Conservation (phyloP, 768 basidiomycete genomes). For the Lenzites betulinus region DNA sequence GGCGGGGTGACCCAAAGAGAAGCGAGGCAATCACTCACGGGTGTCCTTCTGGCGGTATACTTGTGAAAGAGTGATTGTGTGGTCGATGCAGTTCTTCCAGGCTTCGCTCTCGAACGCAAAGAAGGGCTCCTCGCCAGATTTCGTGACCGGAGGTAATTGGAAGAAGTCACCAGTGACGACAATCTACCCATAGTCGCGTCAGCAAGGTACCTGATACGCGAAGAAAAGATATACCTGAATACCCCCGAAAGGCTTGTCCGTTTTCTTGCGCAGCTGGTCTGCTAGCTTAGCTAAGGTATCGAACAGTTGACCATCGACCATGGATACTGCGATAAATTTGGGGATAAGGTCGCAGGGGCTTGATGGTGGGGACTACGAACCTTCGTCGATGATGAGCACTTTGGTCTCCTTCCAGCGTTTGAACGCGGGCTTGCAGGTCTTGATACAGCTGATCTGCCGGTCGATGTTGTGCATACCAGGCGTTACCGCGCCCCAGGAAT, state of each 20-base stretch:
- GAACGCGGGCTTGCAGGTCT: constrained; percentile 53
- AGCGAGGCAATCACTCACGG: constrained; percentile 40
- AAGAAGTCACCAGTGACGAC: constrained; percentile 69
- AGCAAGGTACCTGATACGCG: neutral
- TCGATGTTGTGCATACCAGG: constrained; percentile 48
- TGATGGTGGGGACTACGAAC: constrained; percentile 35
- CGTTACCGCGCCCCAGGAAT: constrained; percentile 62
- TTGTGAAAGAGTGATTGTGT: constrained; percentile 65
- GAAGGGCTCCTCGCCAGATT: constrained; percentile 43
- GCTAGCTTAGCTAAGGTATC: constrained; percentile 61
- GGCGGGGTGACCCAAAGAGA: neutral
- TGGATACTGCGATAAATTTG: constrained; percentile 52
- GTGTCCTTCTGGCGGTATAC: constrained; percentile 79
- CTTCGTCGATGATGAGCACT: constrained; percentile 67
- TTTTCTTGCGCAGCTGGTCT: constrained; percentile 50
- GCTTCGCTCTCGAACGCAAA: constrained; percentile 68
- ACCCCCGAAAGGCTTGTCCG: constrained; percentile 59
- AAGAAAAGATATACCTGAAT: constrained; percentile 52
- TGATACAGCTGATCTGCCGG: constrained; percentile 51
- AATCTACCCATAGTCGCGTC: constrained; percentile 34
- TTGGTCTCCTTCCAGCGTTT: constrained; percentile 59
- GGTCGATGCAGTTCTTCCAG: constrained; percentile 59
- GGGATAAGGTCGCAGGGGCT: neutral
- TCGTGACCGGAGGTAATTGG: constrained; percentile 61
- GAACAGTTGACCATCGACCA: constrained; percentile 66